Conservation (phyloP, 2,329 filamentous ascomycete genomes). For the Colletotrichum salicis region DNA sequence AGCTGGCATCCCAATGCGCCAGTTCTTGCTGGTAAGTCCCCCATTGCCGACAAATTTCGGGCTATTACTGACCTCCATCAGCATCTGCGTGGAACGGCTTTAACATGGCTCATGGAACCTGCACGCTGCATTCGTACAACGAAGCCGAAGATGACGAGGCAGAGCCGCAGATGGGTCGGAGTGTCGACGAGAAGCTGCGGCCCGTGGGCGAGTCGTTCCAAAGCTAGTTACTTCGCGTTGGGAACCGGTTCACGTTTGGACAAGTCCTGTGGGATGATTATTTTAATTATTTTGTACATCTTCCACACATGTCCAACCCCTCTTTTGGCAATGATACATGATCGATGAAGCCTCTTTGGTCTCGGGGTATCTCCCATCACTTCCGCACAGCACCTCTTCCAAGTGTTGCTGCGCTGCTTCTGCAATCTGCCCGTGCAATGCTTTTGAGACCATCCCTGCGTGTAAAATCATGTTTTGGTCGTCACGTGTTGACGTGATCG, state of each 20-base stretch:
- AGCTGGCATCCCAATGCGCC: conserved; percentile 91
- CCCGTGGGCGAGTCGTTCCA: conserved; percentile 38
- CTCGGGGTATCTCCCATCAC: conserved; percentile 32
- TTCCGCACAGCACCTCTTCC: conserved; percentile 4
- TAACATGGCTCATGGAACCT: conserved; percentile 78
- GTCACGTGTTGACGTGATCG: conserved; percentile 8
- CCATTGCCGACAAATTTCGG: neutral
- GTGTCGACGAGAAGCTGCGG: conserved; percentile 69
- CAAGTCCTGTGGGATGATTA: conserved; percentile 26
- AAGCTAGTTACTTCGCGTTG: neutral
- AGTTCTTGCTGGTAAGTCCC: conserved; percentile 72
- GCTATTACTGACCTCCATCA: conserved; percentile 43
- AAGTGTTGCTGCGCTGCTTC: neutral
- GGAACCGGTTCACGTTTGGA: neutral
- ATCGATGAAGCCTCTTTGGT: conserved; percentile 30
- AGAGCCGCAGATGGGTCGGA: conserved; percentile 65
- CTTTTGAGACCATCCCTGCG: conserved; percentile 23
- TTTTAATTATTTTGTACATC: conserved; percentile 34
- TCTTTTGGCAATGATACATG: conserved; percentile 36
- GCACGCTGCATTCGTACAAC: conserved; percentile 82
- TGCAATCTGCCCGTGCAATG: conserved; percentile 26
- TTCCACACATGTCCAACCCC: conserved; percentile 25
- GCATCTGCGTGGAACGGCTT: conserved; percentile 87
- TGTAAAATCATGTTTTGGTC: conserved; percentile 24
- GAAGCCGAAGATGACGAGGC: conserved; percentile 75